Evolutionary conservation across 2,329 filamentous ascomycete species (phyloP).

Genomic region (Mycocentrospora acerina): DNA sequence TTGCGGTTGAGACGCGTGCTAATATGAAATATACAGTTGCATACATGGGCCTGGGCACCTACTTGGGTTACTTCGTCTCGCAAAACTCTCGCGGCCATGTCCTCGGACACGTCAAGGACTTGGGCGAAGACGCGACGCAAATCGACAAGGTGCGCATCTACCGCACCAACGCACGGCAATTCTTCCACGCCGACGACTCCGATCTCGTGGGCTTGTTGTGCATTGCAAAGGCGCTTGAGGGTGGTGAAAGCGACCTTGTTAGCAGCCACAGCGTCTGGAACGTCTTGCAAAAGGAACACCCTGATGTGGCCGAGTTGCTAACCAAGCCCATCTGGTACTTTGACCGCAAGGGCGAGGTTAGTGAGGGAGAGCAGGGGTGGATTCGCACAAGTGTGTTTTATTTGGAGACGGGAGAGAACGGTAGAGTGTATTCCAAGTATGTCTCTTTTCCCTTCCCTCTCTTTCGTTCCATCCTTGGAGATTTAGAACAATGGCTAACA

Average conservation of each 20-base stretch:
- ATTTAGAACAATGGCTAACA: slow-evolving; percentile 15
- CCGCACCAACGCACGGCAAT: slow-evolving; percentile 81
- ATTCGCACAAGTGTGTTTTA: slow-evolving; percentile 74
- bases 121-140: slow-evolving; percentile 76
- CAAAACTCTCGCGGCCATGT: slow-evolving; percentile 86
- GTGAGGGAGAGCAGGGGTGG: slow-evolving; percentile 71
- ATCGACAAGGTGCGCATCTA: slow-evolving; percentile 90
- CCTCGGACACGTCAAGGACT: slow-evolving; percentile 85
- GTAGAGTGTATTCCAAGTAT: slow-evolving; percentile 72
- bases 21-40: slow-evolving; percentile 10
- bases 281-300: slow-evolving; percentile 69
- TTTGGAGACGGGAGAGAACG: slow-evolving; percentile 67
- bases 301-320: slow-evolving; percentile 74
- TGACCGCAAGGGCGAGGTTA: slow-evolving; percentile 84
- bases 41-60: slow-evolving; percentile 83
- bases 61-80: slow-evolving; percentile 84
- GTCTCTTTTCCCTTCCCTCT: slow-evolving; percentile 14
- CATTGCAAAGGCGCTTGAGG: slow-evolving; percentile 73
- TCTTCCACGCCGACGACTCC: slow-evolving; percentile 81
- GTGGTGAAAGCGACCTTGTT: slow-evolving; percentile 81
- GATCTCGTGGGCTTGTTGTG: slow-evolving; percentile 85
- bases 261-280: slow-evolving; percentile 83
- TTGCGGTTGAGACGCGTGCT: no score
- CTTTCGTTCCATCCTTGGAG: no score
- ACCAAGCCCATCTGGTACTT: slow-evolving; percentile 86